Conservation (phyloP, 164 flowering plant species). For the Liriodendron chinense region DNA sequence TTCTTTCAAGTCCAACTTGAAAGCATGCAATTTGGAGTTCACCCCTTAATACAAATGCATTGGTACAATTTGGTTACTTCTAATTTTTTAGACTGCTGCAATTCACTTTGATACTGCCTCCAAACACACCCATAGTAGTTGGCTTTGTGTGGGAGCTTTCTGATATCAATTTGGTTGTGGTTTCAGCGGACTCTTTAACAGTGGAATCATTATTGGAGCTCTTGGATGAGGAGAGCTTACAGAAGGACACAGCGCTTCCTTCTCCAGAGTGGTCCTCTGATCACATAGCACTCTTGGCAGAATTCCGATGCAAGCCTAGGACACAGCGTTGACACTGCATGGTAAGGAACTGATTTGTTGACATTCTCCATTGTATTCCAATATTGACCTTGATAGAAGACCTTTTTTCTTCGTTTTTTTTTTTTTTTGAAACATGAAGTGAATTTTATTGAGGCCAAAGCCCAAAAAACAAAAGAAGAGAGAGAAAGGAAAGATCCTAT, state of each 20-base stretch:
- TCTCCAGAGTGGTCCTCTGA: conserved; percentile 99
- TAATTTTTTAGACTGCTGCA: neutral
- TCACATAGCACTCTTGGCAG: conserved; percentile 96
- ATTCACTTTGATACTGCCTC: neutral
- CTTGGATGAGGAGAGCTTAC: conserved; percentile 92
- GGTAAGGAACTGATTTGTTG: conserved; percentile 26
- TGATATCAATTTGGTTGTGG: conserved; percentile 9
- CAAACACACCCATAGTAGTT: neutral
- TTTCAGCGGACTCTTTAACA: conserved; percentile 84
- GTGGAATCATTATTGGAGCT: conserved; percentile 95
- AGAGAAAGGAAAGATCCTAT: too few relatives aligned
- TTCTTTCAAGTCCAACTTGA: neutral
- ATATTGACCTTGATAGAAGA: neutral
- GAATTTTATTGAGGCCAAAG: too few relatives aligned
- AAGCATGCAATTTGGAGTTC: too few relatives aligned
- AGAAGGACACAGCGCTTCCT: conserved; percentile 98
- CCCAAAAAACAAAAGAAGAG: neutral
- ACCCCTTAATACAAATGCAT: neutral
- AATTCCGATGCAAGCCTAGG: conserved; percentile 88
- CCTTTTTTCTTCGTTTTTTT: neutral
- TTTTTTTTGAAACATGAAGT: too few relatives aligned
- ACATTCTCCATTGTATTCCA: neutral
- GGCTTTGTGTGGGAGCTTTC: neutral
- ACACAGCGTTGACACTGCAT: conserved; percentile 57
- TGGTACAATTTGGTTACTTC: neutral